phyloP scores from a whole-genome alignment of 371 early-diverging fungal genomes.

The Syncephalis fuscata region DNA sequence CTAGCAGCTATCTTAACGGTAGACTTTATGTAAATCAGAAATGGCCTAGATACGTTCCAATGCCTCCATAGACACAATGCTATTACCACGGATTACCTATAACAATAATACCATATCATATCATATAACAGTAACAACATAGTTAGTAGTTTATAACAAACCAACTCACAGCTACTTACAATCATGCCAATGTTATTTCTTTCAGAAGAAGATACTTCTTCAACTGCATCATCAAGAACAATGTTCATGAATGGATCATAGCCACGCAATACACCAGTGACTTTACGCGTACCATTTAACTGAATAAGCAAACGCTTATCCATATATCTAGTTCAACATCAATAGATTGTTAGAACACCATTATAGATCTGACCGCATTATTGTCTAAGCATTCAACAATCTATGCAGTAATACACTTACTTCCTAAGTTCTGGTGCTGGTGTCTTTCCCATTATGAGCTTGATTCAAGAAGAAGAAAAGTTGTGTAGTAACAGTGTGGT shows the following conservation, averaged over 20 bases:
- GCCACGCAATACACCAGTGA: slow-evolving; percentile 88
- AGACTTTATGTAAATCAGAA: too few species aligned
- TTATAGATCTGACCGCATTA: too few species aligned
- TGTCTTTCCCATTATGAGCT: too few species aligned
- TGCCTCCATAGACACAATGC: slow-evolving; percentile 78
- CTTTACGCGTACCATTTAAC: slow-evolving; percentile 82
- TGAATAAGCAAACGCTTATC: slow-evolving; percentile 86
- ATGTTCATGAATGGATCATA: slow-evolving; percentile 98
- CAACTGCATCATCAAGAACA: slow-evolving; percentile 88
- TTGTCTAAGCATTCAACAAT: too few species aligned
- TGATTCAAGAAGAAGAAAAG: too few species aligned
- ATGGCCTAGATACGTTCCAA: slow-evolving; percentile 59
- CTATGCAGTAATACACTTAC: too few species aligned
- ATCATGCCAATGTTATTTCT: slow-evolving; percentile 69
- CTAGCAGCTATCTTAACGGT: too few species aligned
- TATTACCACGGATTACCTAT: slow-evolving; percentile 90
- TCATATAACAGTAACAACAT: background rate
- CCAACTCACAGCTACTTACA: slow-evolving; percentile 26
- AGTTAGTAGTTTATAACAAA: background rate
- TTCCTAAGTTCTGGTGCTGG: too few species aligned
- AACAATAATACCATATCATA: too few species aligned
- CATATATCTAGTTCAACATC: slow-evolving; percentile 58
- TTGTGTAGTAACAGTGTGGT: too few species aligned
- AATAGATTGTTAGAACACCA: too few species aligned
- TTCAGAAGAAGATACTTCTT: slow-evolving; percentile 54